These are phyloP conservation scores for Amborella trichopoda DNA, from an alignment of 164 flowering plant genomes.

Conservation along the genomic window DNA sequence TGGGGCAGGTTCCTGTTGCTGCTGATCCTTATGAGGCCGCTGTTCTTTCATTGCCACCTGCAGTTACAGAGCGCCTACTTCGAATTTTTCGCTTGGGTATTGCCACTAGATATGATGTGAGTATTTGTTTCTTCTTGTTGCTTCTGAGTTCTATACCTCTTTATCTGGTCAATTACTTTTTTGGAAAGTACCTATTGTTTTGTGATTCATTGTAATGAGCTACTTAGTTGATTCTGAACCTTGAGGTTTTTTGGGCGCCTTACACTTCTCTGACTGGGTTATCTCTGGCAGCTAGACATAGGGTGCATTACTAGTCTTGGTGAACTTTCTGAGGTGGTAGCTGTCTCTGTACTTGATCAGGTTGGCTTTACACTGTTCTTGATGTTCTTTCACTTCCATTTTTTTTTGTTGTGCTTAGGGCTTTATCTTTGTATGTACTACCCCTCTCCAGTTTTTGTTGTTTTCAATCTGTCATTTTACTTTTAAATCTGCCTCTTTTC, in stretches of 20 bases:
- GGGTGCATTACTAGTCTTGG: constrained; percentile 18
- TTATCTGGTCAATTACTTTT: too few species aligned
- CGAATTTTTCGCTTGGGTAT: constrained; percentile 30
- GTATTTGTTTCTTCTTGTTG: constrained; percentile 5
- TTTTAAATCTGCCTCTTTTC: too few species aligned
- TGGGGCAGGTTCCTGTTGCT: constrained; percentile 18
- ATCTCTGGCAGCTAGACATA: constrained; percentile 21
- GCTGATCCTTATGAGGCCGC: constrained; percentile 34
- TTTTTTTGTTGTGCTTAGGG: too few species aligned
- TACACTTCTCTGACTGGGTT: not conserved
- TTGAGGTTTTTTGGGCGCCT: not conserved
- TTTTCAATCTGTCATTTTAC: too few species aligned
- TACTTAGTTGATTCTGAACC: not conserved
- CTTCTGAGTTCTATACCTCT: too few species aligned
- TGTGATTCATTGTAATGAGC: not conserved
- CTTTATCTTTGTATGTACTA: too few species aligned
- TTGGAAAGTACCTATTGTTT: too few species aligned
- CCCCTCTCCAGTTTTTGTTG: too few species aligned
- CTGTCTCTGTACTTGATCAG: constrained; percentile 35
- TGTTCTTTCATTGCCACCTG: constrained; percentile 22
- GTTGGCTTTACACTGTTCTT: constrained; percentile 4
- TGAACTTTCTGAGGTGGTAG: constrained; percentile 25
- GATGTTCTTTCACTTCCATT: not conserved
- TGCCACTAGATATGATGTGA: constrained; percentile 34
- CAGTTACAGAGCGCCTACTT: constrained; percentile 27